Evolutionary conservation across 208 protist genomes (phyloP).

Genomic region (Crithidia sp.): DNA sequence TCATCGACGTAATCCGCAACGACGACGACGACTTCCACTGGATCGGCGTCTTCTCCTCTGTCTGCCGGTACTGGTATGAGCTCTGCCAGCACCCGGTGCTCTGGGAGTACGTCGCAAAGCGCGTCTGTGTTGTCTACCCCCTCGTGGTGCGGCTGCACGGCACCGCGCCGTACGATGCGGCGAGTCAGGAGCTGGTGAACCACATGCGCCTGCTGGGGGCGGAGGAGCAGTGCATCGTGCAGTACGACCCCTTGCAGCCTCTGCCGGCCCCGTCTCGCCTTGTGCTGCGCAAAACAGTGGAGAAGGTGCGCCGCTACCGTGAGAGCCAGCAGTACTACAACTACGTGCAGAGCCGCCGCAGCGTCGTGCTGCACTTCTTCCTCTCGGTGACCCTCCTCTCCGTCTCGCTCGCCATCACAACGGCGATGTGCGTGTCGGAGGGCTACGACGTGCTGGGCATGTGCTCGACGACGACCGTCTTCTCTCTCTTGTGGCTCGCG

Average conservation of each 20-base stretch:
- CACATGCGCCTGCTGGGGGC: slow-evolving; percentile 53
- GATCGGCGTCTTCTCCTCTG: slow-evolving; percentile 62
- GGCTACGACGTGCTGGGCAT: slow-evolving; percentile 34
- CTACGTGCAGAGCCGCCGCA: slow-evolving; percentile 67
- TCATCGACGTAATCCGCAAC: slow-evolving; percentile 65
- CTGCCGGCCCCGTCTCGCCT: slow-evolving; percentile 48
- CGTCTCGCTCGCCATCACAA: slow-evolving; percentile 56
- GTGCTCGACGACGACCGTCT: slow-evolving; percentile 41
- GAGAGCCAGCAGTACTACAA: slow-evolving; percentile 70
- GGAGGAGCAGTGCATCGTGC: slow-evolving; percentile 46
- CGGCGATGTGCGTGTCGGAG: slow-evolving; percentile 61
- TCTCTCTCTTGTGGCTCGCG: slow-evolving; percentile 66
- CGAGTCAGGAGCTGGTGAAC: slow-evolving; percentile 50
- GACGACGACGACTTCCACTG: slow-evolving; percentile 50
- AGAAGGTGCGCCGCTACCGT: slow-evolving; percentile 59
- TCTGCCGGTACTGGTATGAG: slow-evolving; percentile 62
- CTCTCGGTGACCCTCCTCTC: slow-evolving; percentile 65
- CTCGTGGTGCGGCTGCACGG: slow-evolving; percentile 55
- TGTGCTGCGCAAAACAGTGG: slow-evolving; percentile 47
- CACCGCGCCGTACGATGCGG: slow-evolving; percentile 46
- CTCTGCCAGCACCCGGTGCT: slow-evolving; percentile 64
- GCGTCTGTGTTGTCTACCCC: slow-evolving; percentile 77
- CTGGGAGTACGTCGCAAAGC: slow-evolving; percentile 75
- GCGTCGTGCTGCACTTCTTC: slow-evolving; percentile 74
- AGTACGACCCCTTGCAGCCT: slow-evolving; percentile 47